Base-by-base conservation (phyloP, 164 flowering plant genomes). In the Dillenia suffruticosa region DNA sequence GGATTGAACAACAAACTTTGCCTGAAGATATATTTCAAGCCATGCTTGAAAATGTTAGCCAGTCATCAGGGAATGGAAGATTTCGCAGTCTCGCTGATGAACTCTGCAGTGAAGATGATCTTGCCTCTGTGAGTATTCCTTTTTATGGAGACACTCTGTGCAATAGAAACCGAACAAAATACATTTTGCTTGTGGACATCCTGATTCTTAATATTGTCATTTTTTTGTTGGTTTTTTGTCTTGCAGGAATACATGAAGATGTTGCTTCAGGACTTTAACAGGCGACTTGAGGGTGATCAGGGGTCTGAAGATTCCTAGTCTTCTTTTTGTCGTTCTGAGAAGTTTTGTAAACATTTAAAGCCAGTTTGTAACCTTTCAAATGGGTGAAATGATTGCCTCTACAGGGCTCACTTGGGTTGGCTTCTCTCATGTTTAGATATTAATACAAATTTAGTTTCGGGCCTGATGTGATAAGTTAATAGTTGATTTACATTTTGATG, bases 191-290 rank as follows among this genome's bases (percentile, higher is more conserved):
- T 3, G 55, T 15, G 22, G 19, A 15, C 9, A 3, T 52, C 11
- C 32, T 5, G 9, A 16, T 9, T 52, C 19, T 54, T 15, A 12
- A 7, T 8, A 12, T 8, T 14, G 26, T 13, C 11, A 10, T n/a
- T 15, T 45, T 24, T 12, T 44, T 15, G 44, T 32, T 15, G 32
- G 3, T 32, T 4, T 44, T 49, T n/a, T 61, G 46, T 45, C 47
- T 59, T 49, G 74, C 83, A 90, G 97, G 90, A 84, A 66, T 92
- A 81, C 55, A 59, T 77, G 71, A 77, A 79, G 64, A 73, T 86
- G 78, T 74, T 92, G 17, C 61, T 51, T 44, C 77, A 67, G 40
- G 84, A 79, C 55, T n/a, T 88, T 15, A 26, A 54, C 8, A 67
- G 55, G 10, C 79, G 90, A 43, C 51, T 84, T 26, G 66, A 74